Percentiles rank a stretch among this genome's conserved stretches.
Evolutionary conservation across 192 early-diverging fungal species (phyloP).

Genomic region (Entomortierella chlamydospora): DNA sequence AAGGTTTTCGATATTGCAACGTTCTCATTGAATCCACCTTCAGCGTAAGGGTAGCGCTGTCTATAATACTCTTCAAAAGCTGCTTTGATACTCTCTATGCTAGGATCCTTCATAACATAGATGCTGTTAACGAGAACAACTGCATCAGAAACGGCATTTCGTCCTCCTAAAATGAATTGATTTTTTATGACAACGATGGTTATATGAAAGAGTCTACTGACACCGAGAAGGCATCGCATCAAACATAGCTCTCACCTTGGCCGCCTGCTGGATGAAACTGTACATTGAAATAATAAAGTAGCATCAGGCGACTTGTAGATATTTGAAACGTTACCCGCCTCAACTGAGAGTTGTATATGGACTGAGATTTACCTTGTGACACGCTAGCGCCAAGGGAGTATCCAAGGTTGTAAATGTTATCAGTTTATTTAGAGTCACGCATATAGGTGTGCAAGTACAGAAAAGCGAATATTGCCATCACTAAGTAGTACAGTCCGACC

Average conservation of each 20-base stretch:
- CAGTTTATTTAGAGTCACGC: background rate
- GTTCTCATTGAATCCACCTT: background rate
- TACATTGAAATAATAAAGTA: background rate
- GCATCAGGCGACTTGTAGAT: too few species aligned
- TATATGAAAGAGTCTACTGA: too few species aligned
- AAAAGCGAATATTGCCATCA: background rate
- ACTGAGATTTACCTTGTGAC: background rate
- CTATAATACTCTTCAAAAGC: background rate
- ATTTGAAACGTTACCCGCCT: too few species aligned
- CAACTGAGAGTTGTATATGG: background rate
- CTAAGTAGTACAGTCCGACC: background rate
- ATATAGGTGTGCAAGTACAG: background rate
- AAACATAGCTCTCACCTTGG: background rate
- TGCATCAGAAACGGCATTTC: background rate
- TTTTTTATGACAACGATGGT: background rate
- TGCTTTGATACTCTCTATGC: background rate
- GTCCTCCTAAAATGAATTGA: background rate
- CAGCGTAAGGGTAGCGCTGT: background rate
- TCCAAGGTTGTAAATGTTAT: background rate
- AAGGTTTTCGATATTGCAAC: background rate
- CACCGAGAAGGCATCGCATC: too few species aligned
- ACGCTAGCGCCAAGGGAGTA: background rate
- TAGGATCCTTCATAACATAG: background rate
- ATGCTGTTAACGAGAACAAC: background rate
- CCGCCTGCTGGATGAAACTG: background rate